These are phyloP conservation scores for Acacia concinna DNA, from an alignment of 331 rosid species.

Conservation along the genomic window DNA sequence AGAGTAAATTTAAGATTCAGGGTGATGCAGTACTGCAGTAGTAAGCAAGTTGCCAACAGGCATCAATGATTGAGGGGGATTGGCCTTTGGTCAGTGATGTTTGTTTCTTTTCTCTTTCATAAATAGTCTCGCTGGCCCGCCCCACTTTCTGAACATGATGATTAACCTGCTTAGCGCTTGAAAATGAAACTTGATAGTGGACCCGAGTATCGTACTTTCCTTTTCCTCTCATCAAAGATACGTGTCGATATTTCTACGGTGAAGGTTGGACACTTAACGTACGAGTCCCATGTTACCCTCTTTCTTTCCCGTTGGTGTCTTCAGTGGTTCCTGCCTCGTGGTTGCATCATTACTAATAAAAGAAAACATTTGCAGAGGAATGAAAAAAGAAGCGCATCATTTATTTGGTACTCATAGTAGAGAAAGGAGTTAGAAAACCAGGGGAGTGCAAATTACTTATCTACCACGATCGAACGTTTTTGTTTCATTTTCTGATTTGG, in stretches of 20 bases:
- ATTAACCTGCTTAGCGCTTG: constrained; percentile 23
- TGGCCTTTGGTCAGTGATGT: constrained; percentile 37
- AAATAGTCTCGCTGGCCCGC: constrained; percentile 25
- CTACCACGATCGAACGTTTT: too few species aligned
- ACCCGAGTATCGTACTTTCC: constrained; percentile 35
- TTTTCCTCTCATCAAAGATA: background rate
- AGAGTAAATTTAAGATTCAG: constrained; percentile 45
- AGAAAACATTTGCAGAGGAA: constrained; percentile 6
- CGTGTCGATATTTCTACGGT: constrained; percentile 28
- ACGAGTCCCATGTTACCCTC: background rate
- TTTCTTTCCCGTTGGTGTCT: constrained; percentile 3
- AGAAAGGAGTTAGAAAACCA: background rate
- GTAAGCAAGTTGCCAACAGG: constrained; percentile 43
- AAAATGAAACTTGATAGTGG: constrained; percentile 25
- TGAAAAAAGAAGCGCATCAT: background rate
- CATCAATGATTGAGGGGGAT: constrained; percentile 50
- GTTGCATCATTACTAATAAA: constrained; percentile 29
- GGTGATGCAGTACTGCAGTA: constrained; percentile 43
- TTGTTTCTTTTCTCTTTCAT: constrained; percentile 11
- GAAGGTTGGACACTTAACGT: constrained; percentile 35
- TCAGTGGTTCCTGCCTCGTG: constrained; percentile 35
- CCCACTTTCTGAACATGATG: constrained; percentile 32
- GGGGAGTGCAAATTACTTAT: background rate
- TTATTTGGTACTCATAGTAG: background rate
- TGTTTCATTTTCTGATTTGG: background rate